Evolutionary conservation across 1,284 basidiomycete genomes (phyloP), one percentile per base, ranked within the genome.

Genomic region (Ceratobasidium sp.): DNA sequence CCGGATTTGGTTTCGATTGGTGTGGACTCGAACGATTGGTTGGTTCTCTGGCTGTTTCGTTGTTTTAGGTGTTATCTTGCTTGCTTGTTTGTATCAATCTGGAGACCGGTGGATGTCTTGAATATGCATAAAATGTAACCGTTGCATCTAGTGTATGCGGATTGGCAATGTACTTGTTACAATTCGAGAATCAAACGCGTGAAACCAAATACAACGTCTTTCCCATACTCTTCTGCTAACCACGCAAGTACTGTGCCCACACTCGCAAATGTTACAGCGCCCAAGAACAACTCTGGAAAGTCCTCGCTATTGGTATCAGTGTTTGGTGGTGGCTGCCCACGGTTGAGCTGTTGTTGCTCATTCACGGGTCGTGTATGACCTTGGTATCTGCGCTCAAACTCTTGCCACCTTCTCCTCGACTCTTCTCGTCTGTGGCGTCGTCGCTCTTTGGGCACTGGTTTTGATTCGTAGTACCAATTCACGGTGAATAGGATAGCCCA

Each of bases 21-120:
- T 18, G 23, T 39, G 21, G 53, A 32, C 28, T 32, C 34, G 53
- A 55, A 55, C 53, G 30, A 32, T 55, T 34, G 43, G 43, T n/a
- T 45, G 43, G 43, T 18, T 45, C 16, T 45, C 43, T 45, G 43
- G 43, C 16, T 45, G 9, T 53, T 21, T 53, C 28, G n/a, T 53
- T 55, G 53, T 34, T 55, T 55, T 55, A 3, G 53, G 53, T 32
- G 53, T 55, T 55, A 23, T 55, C 10, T 45, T 45, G 43, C 18
- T 9, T n/a, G 18, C 18, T 45, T 45, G 43, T 3, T 39, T 45
- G 43, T 45, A 45, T 45, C 43, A 45, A 10, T 45, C 43, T 45
- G 43, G 43, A 45, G 43, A 45, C 9, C 18, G 18, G 9, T 8
- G n/a, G 6, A 12, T 18, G 43, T 45, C 18, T 45, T 45, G 43